Evolutionary conservation across 1,284 basidiomycete genomes (phyloP).

Genomic region (Ceratobasidium sp.): DNA sequence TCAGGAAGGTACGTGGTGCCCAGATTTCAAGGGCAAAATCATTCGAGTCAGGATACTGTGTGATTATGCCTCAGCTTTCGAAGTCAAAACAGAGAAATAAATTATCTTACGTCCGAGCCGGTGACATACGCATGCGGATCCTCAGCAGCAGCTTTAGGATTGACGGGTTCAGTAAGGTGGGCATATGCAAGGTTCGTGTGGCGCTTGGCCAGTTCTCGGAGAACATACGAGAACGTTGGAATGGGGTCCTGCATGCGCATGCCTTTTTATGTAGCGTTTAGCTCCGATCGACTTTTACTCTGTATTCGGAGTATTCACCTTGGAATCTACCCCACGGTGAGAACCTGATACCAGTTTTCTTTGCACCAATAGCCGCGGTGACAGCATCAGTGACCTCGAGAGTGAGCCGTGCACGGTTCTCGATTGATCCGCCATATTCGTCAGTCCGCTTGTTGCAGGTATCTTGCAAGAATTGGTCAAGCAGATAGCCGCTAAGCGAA

Average conservation of each 20-base stretch:
- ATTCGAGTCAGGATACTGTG: no score
- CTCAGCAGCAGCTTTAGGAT: constrained; percentile 42
- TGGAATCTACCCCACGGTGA: constrained; percentile 50
- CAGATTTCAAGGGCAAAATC: no score
- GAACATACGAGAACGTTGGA: constrained; percentile 34
- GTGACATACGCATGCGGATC: no score
- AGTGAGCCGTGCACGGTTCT: constrained; percentile 54
- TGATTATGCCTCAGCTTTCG: no score
- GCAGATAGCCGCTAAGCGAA: constrained; percentile 48
- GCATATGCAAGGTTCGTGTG: constrained; percentile 9
- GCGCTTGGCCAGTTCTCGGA: constrained; percentile 8
- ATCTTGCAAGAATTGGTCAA: constrained; percentile 55
- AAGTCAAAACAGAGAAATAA: no score
- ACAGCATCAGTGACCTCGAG: constrained; percentile 51
- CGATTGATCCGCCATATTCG: constrained; percentile 54
- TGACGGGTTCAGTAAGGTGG: constrained; percentile 33
- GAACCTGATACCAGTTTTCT: constrained; percentile 52
- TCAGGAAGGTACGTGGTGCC: constrained; percentile 48
- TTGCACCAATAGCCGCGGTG: constrained; percentile 50
- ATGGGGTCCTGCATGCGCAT: constrained; percentile 36
- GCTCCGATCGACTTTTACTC: neutral
- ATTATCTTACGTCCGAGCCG: neutral
- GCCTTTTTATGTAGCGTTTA: constrained; percentile 13
- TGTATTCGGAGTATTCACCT: constrained; percentile 17
- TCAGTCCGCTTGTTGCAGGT: constrained; percentile 55